phyloP scores from a whole-genome alignment of 1,284 basidiomycete species.

The Rhodotorula sp. region DNA sequence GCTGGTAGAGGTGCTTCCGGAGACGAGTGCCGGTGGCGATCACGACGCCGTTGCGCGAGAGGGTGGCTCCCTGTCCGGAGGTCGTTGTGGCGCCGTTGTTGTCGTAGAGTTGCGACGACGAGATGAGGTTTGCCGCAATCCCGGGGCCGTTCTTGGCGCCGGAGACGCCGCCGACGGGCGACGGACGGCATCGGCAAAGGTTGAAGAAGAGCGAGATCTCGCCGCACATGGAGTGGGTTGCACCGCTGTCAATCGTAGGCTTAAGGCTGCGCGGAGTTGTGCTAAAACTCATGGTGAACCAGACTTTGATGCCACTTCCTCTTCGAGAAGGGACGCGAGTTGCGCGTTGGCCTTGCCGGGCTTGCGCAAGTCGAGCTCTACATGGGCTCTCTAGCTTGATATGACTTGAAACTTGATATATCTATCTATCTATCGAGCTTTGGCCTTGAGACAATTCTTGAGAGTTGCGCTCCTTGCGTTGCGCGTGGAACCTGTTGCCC shows the following conservation, averaged over 20 bases:
- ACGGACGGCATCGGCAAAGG: no score
- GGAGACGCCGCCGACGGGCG: no score
- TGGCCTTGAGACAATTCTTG: no score
- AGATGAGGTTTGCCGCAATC: constrained; percentile 1
- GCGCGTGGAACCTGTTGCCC: no score
- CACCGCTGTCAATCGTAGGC: not conserved
- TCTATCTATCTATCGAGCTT: no score
- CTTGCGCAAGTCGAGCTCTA: no score
- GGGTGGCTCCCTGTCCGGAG: not conserved
- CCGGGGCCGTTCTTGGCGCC: not conserved
- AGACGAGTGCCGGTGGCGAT: constrained; percentile 4
- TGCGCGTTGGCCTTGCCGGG: no score
- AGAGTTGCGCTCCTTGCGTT: not conserved
- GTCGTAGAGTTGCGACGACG: not conserved
- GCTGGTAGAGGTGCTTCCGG: constrained; percentile 4
- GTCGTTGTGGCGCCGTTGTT: not conserved
- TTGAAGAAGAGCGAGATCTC: not conserved
- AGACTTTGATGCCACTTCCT: constrained; percentile 1
- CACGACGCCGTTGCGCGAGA: not conserved
- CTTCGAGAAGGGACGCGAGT: not conserved
- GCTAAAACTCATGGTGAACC: not conserved
- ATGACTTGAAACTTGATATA: no score
- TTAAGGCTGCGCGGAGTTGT: not conserved
- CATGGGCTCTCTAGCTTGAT: no score
- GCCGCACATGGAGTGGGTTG: constrained; percentile 8